Evolutionary conservation across 371 early-diverging fungal species (phyloP).

Genomic region (Mucor plumbeus): DNA sequence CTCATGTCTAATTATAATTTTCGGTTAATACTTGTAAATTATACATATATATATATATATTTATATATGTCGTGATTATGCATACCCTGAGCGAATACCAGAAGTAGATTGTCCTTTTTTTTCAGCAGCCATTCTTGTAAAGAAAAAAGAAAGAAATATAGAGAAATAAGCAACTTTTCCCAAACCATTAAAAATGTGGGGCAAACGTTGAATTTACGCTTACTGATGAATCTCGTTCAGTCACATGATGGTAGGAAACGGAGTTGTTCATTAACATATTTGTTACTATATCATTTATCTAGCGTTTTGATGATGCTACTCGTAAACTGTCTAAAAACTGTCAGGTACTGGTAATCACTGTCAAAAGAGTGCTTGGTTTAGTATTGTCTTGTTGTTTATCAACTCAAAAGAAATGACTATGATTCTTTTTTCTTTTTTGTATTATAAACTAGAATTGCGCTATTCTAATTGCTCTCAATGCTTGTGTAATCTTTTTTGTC

Average conservation of each 20-base stretch:
- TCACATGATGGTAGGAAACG: slow-evolving; percentile 9
- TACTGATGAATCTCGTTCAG: slow-evolving; percentile 4
- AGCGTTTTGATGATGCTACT: background rate
- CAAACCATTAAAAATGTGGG: background rate
- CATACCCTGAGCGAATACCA: slow-evolving; percentile 39
- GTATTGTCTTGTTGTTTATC: background rate
- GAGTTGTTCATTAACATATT: background rate
- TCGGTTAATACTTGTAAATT: background rate
- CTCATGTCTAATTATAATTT: slow-evolving; percentile 57
- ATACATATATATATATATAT: too few species aligned
- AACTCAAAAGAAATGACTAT: background rate
- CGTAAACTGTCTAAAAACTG: too few species aligned
- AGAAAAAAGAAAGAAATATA: slow-evolving; percentile 11
- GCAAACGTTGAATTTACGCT: background rate
- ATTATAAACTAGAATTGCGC: background rate
- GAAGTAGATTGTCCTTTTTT: slow-evolving; percentile 41
- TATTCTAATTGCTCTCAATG: background rate
- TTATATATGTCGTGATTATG: background rate
- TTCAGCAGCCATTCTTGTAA: slow-evolving; percentile 8
- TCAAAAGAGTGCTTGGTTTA: background rate
- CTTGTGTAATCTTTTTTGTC: slow-evolving; percentile 9
- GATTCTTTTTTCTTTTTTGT: too few species aligned
- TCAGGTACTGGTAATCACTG: too few species aligned
- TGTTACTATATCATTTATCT: too few species aligned
- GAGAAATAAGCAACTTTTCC: background rate